Evolutionary conservation across 306 rosid genomes (phyloP), one percentile per base, ranked within the genome.

Genomic region (Argentina anserina): DNA sequence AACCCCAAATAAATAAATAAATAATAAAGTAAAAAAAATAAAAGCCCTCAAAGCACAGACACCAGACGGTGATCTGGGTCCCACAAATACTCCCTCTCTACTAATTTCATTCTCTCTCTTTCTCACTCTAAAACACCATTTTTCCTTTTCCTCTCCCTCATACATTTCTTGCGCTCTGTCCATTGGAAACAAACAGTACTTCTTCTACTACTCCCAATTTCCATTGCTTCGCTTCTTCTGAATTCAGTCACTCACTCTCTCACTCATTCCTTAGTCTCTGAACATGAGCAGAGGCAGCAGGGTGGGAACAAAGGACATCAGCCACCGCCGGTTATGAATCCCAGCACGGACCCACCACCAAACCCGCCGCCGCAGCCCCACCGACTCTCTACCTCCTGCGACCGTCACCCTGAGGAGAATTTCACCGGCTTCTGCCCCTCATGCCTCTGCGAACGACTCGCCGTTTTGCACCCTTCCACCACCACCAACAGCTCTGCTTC

Each of bases 381-480:
- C 72, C 89, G 93, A 4, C 95, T 90, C 0, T 89, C 99, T 3
- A 86, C 90, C 45, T 89, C 97, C 81, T 94, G 99, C 40, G 84
- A 79, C 63, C 92, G 84, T 18, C 99, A 94, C 58, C 97, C 99
- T 0, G 89, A 89, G 41, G 99, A 94, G 74, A 78, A 73, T 13
- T 94, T 94, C 89, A 91, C 99, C 13, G 99, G 97, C 40, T 94
- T 94, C 77, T 94, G 99, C 87, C 99, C 99, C 61, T 87, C 87
- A 89, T 94, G 99, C 87, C 99, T 94, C 77, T 94, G 95, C 99
- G 99, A 94, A 36, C 95, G 97, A 47, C 99, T 94, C 40, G 87
- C 96, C 49, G 87, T 88, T 20, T 93, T 94, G 88, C 96, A 91
- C 60, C 96, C 97, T 61, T 72, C 70, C 70, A 39, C 84, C 59